Evolutionary conservation across 2,329 filamentous ascomycete genomes (phyloP).

Genomic region (Drechslerella stenobrocha): DNA sequence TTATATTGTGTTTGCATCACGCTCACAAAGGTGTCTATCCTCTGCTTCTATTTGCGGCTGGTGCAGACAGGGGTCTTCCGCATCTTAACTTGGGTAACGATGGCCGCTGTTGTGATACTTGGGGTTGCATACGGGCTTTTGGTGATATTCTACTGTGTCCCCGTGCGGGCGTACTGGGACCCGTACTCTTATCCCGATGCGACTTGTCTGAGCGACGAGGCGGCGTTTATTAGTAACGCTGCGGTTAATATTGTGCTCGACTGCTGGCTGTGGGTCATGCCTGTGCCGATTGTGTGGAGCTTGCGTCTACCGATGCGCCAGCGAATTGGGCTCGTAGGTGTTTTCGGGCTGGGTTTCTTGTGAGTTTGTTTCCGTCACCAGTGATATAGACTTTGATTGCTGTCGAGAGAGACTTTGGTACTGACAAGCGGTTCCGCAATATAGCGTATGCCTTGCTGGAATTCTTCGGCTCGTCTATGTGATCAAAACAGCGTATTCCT

Average conservation of each 20-base stretch:
- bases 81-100: constrained; percentile 28
- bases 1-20: constrained; percentile 33
- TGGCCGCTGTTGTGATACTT: constrained; percentile 16
- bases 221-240: constrained; percentile 41
- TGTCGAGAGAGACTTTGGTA: background rate
- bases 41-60: constrained; percentile 40
- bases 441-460: constrained; percentile 40
- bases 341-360: constrained; percentile 42
- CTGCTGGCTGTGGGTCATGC: constrained; percentile 45
- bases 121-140: constrained; percentile 27
- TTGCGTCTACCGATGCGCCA: constrained; percentile 31
- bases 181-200: constrained; percentile 26
- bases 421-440: background rate
- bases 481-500: constrained; percentile 29
- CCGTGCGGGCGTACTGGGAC: constrained; percentile 41
- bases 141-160: constrained; percentile 43
- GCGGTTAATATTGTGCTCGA: constrained; percentile 42
- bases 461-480: constrained; percentile 38
- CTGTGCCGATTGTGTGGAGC: constrained; percentile 36
- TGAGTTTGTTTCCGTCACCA: constrained; percentile 10
- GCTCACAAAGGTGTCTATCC: constrained; percentile 45
- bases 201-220: constrained; percentile 33
- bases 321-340: constrained; percentile 31
- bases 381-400: background rate
- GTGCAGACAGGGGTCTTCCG: constrained; percentile 22